A percentile compares a stretch with the other conserved stretches of the same genome.
These are phyloP conservation scores for Cordyceps tenuipes DNA, from an alignment of 2,329 filamentous ascomycete genomes.

Conservation along the genomic window DNA sequence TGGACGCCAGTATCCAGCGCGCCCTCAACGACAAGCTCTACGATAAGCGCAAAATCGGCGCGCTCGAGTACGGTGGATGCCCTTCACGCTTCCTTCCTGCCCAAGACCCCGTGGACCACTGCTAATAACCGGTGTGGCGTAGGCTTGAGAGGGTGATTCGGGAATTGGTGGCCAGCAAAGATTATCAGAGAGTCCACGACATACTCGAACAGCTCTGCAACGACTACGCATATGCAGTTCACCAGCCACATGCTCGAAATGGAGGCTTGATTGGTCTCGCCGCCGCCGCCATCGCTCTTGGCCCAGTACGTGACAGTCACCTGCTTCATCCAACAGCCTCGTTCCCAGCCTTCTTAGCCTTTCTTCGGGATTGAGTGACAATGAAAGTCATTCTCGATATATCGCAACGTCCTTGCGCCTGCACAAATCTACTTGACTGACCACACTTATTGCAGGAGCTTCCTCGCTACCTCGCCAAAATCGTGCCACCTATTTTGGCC, in stretches of 20 bases:
- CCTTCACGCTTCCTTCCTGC: background rate
- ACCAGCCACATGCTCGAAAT: conserved; percentile 93
- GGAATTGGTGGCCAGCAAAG: conserved; percentile 66
- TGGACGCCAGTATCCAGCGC: conserved; percentile 86
- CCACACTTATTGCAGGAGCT: conserved; percentile 55
- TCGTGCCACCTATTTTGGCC: conserved; percentile 90
- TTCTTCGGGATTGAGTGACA: background rate
- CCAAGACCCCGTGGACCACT: background rate
- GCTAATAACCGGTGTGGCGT: conserved; percentile 18
- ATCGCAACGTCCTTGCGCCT: background rate
- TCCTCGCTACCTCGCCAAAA: conserved; percentile 82
- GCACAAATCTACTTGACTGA: background rate
- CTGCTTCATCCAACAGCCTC: background rate
- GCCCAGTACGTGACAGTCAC: conserved; percentile 56
- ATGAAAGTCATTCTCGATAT: background rate
- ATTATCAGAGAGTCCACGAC: conserved; percentile 71
- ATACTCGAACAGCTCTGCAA: conserved; percentile 96
- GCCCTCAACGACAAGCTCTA: conserved; percentile 97
- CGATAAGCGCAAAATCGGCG: conserved; percentile 93
- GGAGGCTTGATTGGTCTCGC: conserved; percentile 92
- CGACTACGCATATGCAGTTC: conserved; percentile 94
- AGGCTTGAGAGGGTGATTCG: conserved; percentile 89
- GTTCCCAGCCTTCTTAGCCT: background rate
- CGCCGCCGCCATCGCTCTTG: conserved; percentile 90
- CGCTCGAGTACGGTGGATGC: conserved; percentile 72